Percentiles rank a stretch among this genome's conserved stretches.
These are phyloP conservation scores for Hypoxylon sp. DNA, from an alignment of 2,329 filamentous ascomycete genomes.

Conservation along the genomic window DNA sequence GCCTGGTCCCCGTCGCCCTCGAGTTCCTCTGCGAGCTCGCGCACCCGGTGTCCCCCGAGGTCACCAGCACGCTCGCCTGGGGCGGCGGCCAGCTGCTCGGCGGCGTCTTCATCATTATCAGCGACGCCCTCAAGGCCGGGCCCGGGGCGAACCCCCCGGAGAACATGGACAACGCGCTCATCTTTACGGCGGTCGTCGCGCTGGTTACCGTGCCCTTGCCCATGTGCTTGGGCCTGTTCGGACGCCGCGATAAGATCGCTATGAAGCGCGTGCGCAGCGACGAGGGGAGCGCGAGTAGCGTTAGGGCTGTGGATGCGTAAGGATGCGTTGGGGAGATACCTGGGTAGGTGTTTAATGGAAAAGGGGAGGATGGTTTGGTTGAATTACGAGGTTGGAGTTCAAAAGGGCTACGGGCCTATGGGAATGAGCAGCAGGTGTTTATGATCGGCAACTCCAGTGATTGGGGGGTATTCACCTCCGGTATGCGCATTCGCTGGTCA, in stretches of 20 bases:
- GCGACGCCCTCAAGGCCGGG: constrained; percentile 76
- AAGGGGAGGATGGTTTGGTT: not conserved
- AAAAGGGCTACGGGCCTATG: too few relatives aligned
- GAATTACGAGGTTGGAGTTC: not conserved
- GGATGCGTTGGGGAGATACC: too few relatives aligned
- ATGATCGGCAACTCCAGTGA: too few relatives aligned
- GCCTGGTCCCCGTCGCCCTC: constrained; percentile 83
- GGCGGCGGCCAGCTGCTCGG: constrained; percentile 86
- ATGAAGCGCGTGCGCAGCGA: constrained; percentile 65
- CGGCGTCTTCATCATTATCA: constrained; percentile 84
- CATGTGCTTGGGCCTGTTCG: constrained; percentile 77
- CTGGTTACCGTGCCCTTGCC: constrained; percentile 74
- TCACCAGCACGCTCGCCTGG: constrained; percentile 88
- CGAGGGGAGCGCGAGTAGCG: constrained; percentile 30
- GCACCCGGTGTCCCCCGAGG: constrained; percentile 86
- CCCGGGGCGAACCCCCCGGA: constrained; percentile 66
- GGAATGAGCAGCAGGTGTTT: too few relatives aligned
- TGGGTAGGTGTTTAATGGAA: not conserved
- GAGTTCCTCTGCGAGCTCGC: constrained; percentile 90
- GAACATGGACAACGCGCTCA: constrained; percentile 79
- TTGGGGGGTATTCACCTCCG: too few relatives aligned
- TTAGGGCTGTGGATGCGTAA: constrained; percentile 2
- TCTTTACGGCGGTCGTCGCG: constrained; percentile 82
- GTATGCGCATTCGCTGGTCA: too few relatives aligned
- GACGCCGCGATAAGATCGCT: constrained; percentile 63